Base-by-base conservation (phyloP, 2,329 filamentous ascomycete genomes). In the Chalara sp. region DNA sequence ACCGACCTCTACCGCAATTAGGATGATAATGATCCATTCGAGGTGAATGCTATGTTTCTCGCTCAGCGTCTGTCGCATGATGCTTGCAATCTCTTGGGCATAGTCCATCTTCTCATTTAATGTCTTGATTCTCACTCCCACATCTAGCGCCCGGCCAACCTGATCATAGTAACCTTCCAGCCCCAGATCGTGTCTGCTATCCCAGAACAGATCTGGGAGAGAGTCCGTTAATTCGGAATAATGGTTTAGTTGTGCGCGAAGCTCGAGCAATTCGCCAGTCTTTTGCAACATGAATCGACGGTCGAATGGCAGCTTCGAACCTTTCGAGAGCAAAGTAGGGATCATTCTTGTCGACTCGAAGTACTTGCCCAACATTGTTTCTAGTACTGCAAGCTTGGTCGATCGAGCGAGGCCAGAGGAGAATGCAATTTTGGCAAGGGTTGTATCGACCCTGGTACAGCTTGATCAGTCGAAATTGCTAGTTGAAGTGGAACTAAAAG, bases 21-120 rank as follows among this genome's bases (percentile, higher is more conserved):
- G 78, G 2, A 88, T 75, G 61, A 99, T 97, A 66, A 99, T 97
- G 61, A 95, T 95, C 86, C 89, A 92, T 71, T 97, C 93, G 8
- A 99, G 75, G 50, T 89, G 78, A 32, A 91, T 81, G 12, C 89
- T 87, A 65, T 97, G 90, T 66, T 89, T 89, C 73, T 97, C 91
- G 65, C 87, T 95, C 50, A 95, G 76, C 65, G 91, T 84, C 67
- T 96, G 89, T 52, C 93, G 78, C 54, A 97, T 71, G 12, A 97
- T 91, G 48, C 78, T 88, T 6, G 93, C 90, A 66, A 96, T 96
- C 68, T 97, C 92, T 63, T 93, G 88, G 1, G 92, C 93, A 67
- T 99, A 97, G 64, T 96, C 92, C 81, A 99, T 95, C 72, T 95
- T 95, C 71, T 95, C 89, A 67, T 99, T 99, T 59, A 97, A 71